Evolutionary conservation across 139 green algal genomes (phyloP).

Genomic region (Micractinium sp.): DNA sequence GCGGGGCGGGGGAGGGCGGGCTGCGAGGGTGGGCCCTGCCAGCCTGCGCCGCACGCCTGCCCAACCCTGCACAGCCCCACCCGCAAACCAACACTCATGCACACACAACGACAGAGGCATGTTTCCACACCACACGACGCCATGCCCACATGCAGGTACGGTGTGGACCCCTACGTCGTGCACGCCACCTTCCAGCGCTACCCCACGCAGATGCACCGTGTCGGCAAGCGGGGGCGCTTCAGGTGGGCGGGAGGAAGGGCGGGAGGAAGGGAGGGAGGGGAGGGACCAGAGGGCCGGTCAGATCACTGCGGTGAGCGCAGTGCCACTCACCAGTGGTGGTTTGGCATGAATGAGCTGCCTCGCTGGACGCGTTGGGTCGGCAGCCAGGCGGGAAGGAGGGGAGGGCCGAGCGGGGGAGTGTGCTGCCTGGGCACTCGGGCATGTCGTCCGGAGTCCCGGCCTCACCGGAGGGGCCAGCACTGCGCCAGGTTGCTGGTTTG

Average conservation of each 20-base stretch:
- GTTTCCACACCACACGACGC: background rate
- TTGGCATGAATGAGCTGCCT: too few relatives aligned
- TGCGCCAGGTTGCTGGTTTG: too few relatives aligned
- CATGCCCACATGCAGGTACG: background rate
- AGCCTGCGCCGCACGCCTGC: too few relatives aligned
- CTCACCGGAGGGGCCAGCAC: too few relatives aligned
- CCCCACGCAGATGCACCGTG: background rate
- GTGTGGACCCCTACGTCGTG: constrained; percentile 42
- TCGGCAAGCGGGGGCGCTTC: constrained; percentile 50
- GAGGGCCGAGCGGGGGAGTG: too few relatives aligned
- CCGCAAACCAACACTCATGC: background rate
- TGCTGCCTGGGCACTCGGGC: too few relatives aligned
- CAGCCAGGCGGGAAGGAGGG: background rate
- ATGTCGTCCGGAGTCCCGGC: too few relatives aligned
- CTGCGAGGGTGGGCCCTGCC: too few relatives aligned
- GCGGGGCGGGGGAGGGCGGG: background rate
- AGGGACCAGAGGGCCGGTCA: too few relatives aligned
- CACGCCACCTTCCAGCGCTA: constrained; percentile 47
- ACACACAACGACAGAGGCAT: background rate
- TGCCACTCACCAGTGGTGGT: too few relatives aligned
- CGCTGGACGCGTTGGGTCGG: background rate
- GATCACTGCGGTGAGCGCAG: too few relatives aligned
- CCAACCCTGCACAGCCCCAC: background rate
- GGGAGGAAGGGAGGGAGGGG: too few relatives aligned
- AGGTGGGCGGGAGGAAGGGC: background rate